Evolutionary conservation across 2,329 filamentous ascomycete species (phyloP).

Genomic region (Microsporum audouinii): DNA sequence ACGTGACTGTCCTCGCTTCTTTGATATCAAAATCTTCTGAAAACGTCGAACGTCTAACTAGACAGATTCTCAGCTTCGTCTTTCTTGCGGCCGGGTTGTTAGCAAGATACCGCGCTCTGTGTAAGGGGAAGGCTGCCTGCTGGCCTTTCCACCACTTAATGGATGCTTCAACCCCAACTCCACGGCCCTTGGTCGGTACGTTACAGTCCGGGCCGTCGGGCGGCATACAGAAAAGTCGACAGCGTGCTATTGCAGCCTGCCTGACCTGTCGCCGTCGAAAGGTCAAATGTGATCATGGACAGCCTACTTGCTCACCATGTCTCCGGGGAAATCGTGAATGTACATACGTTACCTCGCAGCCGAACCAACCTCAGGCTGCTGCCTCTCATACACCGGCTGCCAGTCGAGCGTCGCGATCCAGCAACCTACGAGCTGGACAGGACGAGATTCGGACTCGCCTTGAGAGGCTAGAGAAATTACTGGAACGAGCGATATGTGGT

Average conservation of each 20-base stretch:
- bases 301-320: neutral
- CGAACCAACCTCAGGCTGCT: neutral
- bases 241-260: neutral
- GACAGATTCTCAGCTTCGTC: too few species aligned
- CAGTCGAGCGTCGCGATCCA: neutral
- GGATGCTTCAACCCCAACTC: neutral
- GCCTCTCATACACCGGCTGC: neutral
- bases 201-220: neutral
- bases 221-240: neutral
- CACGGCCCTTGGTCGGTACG: neutral
- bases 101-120: neutral
- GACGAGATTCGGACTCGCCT: slow-evolving; percentile 8
- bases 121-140: neutral
- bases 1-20: too few species aligned
- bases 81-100: neutral
- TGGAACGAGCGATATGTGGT: slow-evolving; percentile 8
- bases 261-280: slow-evolving; percentile 1
- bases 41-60: too few species aligned
- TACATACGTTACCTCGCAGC: neutral
- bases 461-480: slow-evolving; percentile 8
- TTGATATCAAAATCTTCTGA: too few species aligned
- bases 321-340: neutral
- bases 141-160: neutral
- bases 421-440: slow-evolving; percentile 6
- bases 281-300: neutral